phyloP scores from a whole-genome alignment of 805 yeast species.

The Wickerhamiella siamensis region DNA sequence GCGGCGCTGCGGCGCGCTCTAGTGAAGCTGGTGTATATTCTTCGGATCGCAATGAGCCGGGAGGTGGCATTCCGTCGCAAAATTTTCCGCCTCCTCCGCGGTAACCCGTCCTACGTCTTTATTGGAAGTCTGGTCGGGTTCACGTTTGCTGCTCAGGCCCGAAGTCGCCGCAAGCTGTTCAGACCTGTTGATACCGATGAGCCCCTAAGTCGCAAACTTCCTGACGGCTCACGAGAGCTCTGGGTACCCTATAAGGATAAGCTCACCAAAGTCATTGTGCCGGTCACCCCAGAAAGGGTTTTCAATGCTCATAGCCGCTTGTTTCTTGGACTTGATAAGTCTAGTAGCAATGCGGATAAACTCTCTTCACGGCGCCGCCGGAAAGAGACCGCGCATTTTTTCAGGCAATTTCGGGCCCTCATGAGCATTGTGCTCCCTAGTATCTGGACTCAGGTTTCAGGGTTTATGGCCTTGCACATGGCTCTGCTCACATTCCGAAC shows the following conservation, averaged over 20 bases:
- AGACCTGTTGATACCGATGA: slow-evolving; percentile 4
- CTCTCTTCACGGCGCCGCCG: not conserved
- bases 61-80: not conserved
- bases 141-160: not conserved
- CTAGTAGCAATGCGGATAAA: not conserved
- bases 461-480: slow-evolving; percentile 54
- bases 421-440: slow-evolving; percentile 77
- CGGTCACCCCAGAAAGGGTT: slow-evolving; percentile 6
- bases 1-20: not conserved
- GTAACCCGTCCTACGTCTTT: not conserved
- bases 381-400: slow-evolving; percentile 42
- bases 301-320: slow-evolving; percentile 13
- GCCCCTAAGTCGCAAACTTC: slow-evolving; percentile 1
- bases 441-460: slow-evolving; percentile 49
- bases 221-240: slow-evolving; percentile 7
- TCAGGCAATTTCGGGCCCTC: slow-evolving; percentile 58
- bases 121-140: not conserved
- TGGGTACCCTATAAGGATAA: slow-evolving; percentile 13
- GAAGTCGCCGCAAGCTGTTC: not conserved
- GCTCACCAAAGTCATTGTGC: slow-evolving; percentile 5
- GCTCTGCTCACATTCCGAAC: slow-evolving; percentile 67
- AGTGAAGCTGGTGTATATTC: not conserved
- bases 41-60: not conserved
- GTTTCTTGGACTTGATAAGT: slow-evolving; percentile 5
- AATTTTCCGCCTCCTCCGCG: not conserved